Base-by-base conservation (phyloP, 768 basidiomycete genomes). In the Pleurotus citrinopileatus region DNA sequence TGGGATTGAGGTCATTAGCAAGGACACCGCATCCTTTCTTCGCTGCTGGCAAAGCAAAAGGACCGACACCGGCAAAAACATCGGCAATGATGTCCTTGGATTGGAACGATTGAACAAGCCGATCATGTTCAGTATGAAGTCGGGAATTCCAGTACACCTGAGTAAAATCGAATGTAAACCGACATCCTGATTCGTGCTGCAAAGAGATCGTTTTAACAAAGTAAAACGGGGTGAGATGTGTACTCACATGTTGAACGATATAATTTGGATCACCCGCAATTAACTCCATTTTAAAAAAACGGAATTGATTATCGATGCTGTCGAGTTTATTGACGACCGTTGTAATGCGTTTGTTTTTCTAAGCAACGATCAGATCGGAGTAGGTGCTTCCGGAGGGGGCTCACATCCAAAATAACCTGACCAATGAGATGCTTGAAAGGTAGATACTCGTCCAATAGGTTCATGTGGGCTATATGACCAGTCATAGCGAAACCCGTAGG, bases 81-180 rank as follows among this genome's bases (percentile, higher is more conserved):
- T 99, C 97, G 2, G 85, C 94, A 20, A 98, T 70, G 17, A 98
- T 81, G 50, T 93, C 91, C 22, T 84, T 77, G 0, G 85, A 81
- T 23, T 77, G 66, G 70, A 98, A 95, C 29, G 77, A 59, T 15
- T 78, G 66, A 37, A 98, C 89, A 13, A 99, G 76, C 2, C 95
- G 86, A 23, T 85, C 83, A 64, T 99, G 97, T 65, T 99, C 97
- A 3, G 86, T 84, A 54, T 93, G 89, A 29, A 99, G 73, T 32
- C 97, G 86, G 13, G 95, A 96, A 73, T 99, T 99, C 95, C 95
- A 99, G 70, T 99, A 99, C 10, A 98, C 97, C 64, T 86, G 78
- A 4, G 89, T 86, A 65, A 98, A 99, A 67, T 99, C 94, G 62
- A 99, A 98, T 1, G 80, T 86, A 70, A 98, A 98, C 27, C 74